These are phyloP conservation scores for Cercophora scortea DNA, from an alignment of 495 filamentous ascomycete genomes.

Conservation along the genomic window DNA sequence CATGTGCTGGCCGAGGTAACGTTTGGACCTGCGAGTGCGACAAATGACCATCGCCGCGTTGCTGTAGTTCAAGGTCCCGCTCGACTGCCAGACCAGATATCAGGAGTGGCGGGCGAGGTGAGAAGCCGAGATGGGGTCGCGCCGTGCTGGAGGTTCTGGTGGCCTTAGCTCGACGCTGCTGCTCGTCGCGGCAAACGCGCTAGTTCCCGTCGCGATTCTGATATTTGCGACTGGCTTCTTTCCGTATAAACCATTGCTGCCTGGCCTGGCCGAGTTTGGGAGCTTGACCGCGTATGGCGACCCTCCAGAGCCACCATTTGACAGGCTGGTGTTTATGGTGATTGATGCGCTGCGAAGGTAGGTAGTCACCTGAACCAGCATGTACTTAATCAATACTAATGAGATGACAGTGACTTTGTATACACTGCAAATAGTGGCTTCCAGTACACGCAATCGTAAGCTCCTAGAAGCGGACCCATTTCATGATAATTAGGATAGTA, in stretches of 20 bases:
- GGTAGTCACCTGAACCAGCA: background rate
- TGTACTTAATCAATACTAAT: no score
- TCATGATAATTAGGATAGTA: background rate
- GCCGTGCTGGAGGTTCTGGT: conserved; percentile 20
- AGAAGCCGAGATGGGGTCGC: conserved; percentile 16
- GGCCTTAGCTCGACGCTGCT: conserved; percentile 29
- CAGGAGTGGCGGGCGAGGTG: background rate
- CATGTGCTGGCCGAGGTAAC: background rate
- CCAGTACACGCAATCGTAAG: conserved; percentile 78
- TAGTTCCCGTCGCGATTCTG: conserved; percentile 70
- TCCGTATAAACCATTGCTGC: conserved; percentile 88
- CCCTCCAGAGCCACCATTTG: conserved; percentile 59
- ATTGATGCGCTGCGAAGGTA: conserved; percentile 91
- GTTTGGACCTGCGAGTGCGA: background rate
- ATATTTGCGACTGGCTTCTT: conserved; percentile 92
- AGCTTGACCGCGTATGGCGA: conserved; percentile 33
- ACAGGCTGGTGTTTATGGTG: conserved; percentile 94
- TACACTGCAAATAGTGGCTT: conserved; percentile 78
- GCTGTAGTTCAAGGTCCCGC: no score
- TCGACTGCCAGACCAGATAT: background rate
- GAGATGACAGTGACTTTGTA: conserved; percentile 75
- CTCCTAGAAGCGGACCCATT: background rate
- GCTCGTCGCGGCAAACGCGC: conserved; percentile 59
- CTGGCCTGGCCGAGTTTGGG: conserved; percentile 67
- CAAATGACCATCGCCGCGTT: no score